phyloP scores from a whole-genome alignment of 2,329 filamentous ascomycete genomes.

The Penicillium sp. region DNA sequence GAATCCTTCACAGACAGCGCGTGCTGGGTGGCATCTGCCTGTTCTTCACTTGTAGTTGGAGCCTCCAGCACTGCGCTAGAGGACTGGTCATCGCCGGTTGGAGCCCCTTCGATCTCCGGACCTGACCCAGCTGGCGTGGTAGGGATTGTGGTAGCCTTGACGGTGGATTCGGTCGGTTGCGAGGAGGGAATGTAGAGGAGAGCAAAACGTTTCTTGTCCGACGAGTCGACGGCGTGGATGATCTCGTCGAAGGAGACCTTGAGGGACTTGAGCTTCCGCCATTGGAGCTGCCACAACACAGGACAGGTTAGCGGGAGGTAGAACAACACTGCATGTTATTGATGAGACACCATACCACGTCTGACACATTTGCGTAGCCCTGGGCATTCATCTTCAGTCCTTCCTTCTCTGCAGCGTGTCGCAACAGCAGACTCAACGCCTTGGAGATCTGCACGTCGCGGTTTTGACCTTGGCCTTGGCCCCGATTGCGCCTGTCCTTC shows the following conservation, averaged over 20 bases:
- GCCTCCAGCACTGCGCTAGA: constrained; percentile 18
- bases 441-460: constrained; percentile 43
- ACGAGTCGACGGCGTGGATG: constrained; percentile 63
- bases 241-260: constrained; percentile 75
- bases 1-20: constrained; percentile 39
- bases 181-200: constrained; percentile 58
- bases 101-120: constrained; percentile 10
- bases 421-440: constrained; percentile 49
- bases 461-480: constrained; percentile 17
- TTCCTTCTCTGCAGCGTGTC: constrained; percentile 61
- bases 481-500: constrained; percentile 7
- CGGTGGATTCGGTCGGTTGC: constrained; percentile 19
- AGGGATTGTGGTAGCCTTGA: constrained; percentile 15
- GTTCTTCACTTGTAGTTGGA: constrained; percentile 29
- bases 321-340: too few relatives aligned
- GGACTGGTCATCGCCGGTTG: constrained; percentile 8
- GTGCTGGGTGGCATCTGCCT: constrained; percentile 33
- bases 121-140: constrained; percentile 22
- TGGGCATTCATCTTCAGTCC: constrained; percentile 56
- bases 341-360: constrained; percentile 58
- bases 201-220: constrained; percentile 88
- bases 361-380: constrained; percentile 60
- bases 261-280: constrained; percentile 62
- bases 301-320: not conserved
- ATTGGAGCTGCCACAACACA: constrained; percentile 49